These are phyloP conservation scores for Camellia sinensis DNA, from an alignment of 148 eudicot genomes.

Conservation along the genomic window DNA sequence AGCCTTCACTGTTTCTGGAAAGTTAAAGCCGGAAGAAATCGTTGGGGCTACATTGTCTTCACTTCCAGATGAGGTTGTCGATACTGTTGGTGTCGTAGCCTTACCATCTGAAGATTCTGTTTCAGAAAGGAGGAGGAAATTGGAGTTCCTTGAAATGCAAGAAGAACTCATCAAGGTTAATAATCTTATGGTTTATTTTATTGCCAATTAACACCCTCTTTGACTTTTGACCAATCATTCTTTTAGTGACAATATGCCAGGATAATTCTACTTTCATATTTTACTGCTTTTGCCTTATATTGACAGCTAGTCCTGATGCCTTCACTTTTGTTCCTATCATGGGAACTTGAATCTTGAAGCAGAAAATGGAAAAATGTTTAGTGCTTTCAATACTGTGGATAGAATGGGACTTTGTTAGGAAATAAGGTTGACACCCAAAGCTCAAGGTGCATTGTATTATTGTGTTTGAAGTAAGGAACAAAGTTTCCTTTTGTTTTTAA, in stretches of 20 bases:
- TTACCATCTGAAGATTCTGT: slow-evolving; percentile 86
- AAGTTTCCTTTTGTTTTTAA: too few relatives aligned
- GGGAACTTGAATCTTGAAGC: background rate
- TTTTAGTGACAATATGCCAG: background rate
- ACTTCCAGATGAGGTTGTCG: slow-evolving; percentile 89
- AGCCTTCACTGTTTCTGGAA: slow-evolving; percentile 75
- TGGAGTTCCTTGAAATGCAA: slow-evolving; percentile 82
- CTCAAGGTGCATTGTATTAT: background rate
- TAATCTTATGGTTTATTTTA: slow-evolving; percentile 8
- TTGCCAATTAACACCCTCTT: background rate
- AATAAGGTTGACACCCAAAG: background rate
- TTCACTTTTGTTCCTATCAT: background rate
- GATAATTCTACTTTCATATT: background rate
- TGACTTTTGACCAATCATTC: background rate
- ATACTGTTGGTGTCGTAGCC: slow-evolving; percentile 71
- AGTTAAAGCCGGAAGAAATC: slow-evolving; percentile 73
- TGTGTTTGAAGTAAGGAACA: background rate
- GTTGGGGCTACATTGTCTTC: slow-evolving; percentile 83
- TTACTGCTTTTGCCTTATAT: background rate
- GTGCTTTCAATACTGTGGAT: background rate
- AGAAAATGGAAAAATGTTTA: background rate
- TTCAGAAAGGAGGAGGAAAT: slow-evolving; percentile 77
- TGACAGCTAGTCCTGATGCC: background rate
- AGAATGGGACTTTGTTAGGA: background rate
- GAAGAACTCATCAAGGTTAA: slow-evolving; percentile 85